A percentile compares a stretch with the other conserved stretches of the same genome.
phyloP scores from a whole-genome alignment of 257 asterid species.

The Marsdenia floribunda region DNA sequence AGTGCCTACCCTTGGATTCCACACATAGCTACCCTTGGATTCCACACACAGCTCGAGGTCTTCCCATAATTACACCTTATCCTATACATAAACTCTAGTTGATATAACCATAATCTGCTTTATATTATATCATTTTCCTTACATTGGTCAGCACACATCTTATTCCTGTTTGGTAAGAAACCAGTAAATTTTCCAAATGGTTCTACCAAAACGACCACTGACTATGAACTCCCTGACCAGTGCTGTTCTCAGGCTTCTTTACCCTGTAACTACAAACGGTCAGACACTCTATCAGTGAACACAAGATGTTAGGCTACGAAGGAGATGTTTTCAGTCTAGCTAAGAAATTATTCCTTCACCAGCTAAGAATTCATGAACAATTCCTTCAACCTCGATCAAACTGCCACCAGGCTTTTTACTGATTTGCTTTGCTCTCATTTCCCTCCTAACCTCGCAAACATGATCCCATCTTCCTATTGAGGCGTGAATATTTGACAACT shows the following conservation, averaged over 20 bases:
- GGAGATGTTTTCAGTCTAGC: neutral
- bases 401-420: slow-evolving; percentile 35
- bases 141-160: neutral
- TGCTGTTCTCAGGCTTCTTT: neutral
- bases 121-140: neutral
- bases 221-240: neutral
- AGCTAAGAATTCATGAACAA: slow-evolving; percentile 34
- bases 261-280: neutral
- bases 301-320: neutral
- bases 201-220: neutral
- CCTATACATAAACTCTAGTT: neutral
- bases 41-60: neutral
- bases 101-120: neutral
- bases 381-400: slow-evolving; percentile 36
- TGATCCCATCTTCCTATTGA: slow-evolving; percentile 28
- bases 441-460: slow-evolving; percentile 23
- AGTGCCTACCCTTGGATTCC: neutral
- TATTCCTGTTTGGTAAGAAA: neutral
- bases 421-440: slow-evolving; percentile 25
- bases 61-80: neutral
- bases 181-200: neutral
- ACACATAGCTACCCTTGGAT: neutral
- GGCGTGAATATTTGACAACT: slow-evolving; percentile 34
- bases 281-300: neutral
- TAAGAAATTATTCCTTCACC: slow-evolving; percentile 30